Evolutionary conservation across 2,329 filamentous ascomycete species (phyloP).

Genomic region (Alternaria longipes): DNA sequence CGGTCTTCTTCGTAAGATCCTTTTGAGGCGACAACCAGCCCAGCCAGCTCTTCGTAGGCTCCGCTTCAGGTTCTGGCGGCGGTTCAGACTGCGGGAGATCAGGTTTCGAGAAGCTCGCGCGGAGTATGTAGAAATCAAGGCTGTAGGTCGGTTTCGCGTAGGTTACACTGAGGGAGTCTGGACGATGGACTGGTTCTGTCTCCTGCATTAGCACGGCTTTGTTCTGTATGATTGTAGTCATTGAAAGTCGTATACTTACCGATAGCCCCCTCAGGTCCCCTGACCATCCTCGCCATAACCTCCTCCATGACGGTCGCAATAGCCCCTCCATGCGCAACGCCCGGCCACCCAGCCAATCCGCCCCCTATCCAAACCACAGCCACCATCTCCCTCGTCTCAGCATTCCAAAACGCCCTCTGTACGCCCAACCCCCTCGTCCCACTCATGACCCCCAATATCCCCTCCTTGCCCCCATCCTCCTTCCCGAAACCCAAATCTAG

Average conservation of each 20-base stretch:
- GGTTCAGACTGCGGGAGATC: conserved; percentile 36
- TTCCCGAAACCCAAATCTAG: conserved; percentile 39
- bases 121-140: conserved; percentile 71
- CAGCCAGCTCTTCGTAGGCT: conserved; percentile 41
- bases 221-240: neutral
- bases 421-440: conserved; percentile 55
- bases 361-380: conserved; percentile 74
- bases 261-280: conserved; percentile 55
- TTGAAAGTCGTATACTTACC: conserved; percentile 30
- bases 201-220: neutral
- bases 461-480: conserved; percentile 27
- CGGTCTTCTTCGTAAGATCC: conserved; percentile 57
- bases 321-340: conserved; percentile 74
- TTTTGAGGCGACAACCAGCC: conserved; percentile 46
- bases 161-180: conserved; percentile 59
- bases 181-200: conserved; percentile 40
- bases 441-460: conserved; percentile 42
- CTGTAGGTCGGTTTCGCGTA: conserved; percentile 70
- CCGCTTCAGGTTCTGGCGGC: conserved; percentile 32
- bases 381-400: conserved; percentile 64
- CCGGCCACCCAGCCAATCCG: conserved; percentile 74
- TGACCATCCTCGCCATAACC: conserved; percentile 71
- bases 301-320: conserved; percentile 76
- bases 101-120: conserved; percentile 54
- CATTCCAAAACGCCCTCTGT: conserved; percentile 72